Percentiles rank a stretch among this genome's conserved stretches.
Conservation (phyloP, 371 early-diverging fungal genomes). For the Actinomortierella ambigua region DNA sequence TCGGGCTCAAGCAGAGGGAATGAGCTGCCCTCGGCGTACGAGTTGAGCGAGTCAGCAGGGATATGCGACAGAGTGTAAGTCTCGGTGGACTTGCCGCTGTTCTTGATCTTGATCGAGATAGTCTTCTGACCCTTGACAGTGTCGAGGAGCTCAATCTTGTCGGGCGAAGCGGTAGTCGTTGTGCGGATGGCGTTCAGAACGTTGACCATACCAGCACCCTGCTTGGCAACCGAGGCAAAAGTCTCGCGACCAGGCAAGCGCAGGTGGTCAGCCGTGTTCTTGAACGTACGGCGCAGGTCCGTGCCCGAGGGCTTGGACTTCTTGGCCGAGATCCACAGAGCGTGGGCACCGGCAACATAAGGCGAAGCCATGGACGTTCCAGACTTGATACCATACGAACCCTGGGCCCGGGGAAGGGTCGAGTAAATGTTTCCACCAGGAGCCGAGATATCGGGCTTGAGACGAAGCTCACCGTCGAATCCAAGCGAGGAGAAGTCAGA, state of each 20-base stretch:
- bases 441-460: conserved; percentile 74
- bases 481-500: conserved; percentile 70
- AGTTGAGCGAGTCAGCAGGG: conserved; percentile 51
- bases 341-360: conserved; percentile 62
- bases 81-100: conserved; percentile 52
- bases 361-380: conserved; percentile 64
- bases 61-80: conserved; percentile 56
- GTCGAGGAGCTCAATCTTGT: conserved; percentile 66
- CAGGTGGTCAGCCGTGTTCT: conserved; percentile 30
- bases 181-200: conserved; percentile 58
- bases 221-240: conserved; percentile 51
- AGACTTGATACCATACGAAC: conserved; percentile 49
- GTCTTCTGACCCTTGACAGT: conserved; percentile 45
- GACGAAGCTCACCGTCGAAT: conserved; percentile 67
- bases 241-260: conserved; percentile 3
- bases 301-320: conserved; percentile 22
- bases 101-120: conserved; percentile 57
- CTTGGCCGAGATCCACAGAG: conserved; percentile 49
- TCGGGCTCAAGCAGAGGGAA: conserved; percentile 21
- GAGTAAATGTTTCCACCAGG: conserved; percentile 80
- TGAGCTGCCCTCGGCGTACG: conserved; percentile 29
- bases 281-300: conserved; percentile 28
- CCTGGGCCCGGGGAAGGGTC: conserved; percentile 58
- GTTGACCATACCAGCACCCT: conserved; percentile 78
- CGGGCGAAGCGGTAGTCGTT: conserved; percentile 58